Evolutionary conservation across 139 green algal species (phyloP).

Genomic region (Tetradesmus lagerheimii): DNA sequence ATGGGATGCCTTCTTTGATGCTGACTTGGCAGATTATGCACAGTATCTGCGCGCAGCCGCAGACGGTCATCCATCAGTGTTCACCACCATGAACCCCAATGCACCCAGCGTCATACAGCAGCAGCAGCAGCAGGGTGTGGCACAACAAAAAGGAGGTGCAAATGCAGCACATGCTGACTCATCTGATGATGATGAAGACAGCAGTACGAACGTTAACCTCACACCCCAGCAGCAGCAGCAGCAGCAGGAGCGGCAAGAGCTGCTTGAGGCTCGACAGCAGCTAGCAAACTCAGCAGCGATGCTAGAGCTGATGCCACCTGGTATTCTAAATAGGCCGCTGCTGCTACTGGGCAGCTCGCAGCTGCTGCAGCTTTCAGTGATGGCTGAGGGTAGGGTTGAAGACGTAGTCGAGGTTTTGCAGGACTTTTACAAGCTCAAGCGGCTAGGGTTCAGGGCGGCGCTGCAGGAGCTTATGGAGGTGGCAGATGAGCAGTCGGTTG

Average conservation of each 20-base stretch:
- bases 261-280: neutral
- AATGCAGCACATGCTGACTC: no score
- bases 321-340: neutral
- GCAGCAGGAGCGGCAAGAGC: constrained; percentile 25
- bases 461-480: constrained; percentile 11
- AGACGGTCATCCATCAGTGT: constrained; percentile 1
- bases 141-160: neutral
- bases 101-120: neutral
- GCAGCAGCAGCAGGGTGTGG: neutral
- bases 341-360: neutral
- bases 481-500: neutral
- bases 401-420: constrained; percentile 9
- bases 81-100: constrained; percentile 14
- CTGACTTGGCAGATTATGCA: neutral
- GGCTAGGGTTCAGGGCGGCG: constrained; percentile 26
- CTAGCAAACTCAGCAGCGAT: constrained; percentile 3
- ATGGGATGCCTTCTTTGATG: constrained; percentile 47
- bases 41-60: constrained; percentile 37
- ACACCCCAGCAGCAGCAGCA: no score
- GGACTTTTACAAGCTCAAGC: constrained; percentile 42
- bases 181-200: neutral
- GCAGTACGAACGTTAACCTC: neutral
- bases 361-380: neutral
- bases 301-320: neutral
- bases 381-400: neutral